phyloP scores from a whole-genome alignment of 441 rosid genomes.

The Dalechampia spathulata region DNA sequence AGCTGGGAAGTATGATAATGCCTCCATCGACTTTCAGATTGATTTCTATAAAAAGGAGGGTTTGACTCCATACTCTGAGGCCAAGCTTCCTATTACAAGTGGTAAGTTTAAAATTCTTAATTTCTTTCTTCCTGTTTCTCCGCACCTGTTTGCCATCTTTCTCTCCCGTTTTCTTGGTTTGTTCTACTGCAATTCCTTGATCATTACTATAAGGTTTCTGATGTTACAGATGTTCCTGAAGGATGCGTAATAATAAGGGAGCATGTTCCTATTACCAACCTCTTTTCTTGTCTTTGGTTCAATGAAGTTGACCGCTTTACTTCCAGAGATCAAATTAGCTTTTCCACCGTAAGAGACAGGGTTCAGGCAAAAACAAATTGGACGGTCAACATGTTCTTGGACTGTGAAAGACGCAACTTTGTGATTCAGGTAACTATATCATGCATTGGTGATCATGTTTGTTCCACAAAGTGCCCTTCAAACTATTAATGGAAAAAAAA shows the following conservation, averaged over 20 bases:
- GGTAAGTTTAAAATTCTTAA: constrained; percentile 37
- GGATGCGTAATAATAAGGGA: constrained; percentile 95
- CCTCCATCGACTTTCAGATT: constrained; percentile 84
- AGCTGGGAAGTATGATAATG: constrained; percentile 82
- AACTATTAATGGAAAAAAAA: no score
- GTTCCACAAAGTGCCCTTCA: no score
- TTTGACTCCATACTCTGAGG: constrained; percentile 66
- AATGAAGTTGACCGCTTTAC: constrained; percentile 95
- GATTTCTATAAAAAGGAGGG: constrained; percentile 88
- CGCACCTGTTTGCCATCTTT: no score
- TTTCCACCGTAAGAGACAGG: constrained; percentile 86
- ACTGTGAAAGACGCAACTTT: constrained; percentile 93
- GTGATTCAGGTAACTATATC: constrained; percentile 76
- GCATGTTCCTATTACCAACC: constrained; percentile 89
- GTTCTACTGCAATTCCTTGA: no score
- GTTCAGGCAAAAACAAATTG: constrained; percentile 64
- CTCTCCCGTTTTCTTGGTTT: no score
- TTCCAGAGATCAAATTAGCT: constrained; percentile 91
- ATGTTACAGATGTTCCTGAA: constrained; percentile 87
- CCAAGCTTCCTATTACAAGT: constrained; percentile 84
- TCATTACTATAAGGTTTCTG: no score
- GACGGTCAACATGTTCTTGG: constrained; percentile 90
- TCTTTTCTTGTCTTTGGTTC: constrained; percentile 93
- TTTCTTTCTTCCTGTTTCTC: no score
- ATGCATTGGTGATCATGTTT: neutral